A percentile compares a stretch with the other conserved stretches of the same genome.
Conservation (phyloP, 1,284 basidiomycete genomes). For the Puccinia hordei region DNA sequence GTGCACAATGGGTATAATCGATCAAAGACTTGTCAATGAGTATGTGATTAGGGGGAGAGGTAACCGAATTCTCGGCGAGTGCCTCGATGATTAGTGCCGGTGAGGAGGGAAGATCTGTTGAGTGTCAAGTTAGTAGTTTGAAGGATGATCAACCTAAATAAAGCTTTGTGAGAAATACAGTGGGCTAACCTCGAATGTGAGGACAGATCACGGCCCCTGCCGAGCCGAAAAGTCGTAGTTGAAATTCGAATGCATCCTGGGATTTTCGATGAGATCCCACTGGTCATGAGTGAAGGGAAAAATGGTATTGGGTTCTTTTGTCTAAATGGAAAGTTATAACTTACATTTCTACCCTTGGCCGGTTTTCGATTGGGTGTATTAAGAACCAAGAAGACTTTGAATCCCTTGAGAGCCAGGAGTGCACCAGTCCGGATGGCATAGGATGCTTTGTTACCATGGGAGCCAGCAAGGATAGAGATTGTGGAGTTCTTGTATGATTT, state of each 20-base stretch:
- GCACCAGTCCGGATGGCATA: constrained; percentile 43
- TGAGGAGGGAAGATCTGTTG: constrained; percentile 40
- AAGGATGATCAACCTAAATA: not conserved
- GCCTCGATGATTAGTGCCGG: constrained; percentile 46
- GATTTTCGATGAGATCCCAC: not conserved
- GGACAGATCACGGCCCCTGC: not conserved
- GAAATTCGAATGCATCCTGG: constrained; percentile 40
- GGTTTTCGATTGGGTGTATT: constrained; percentile 22
- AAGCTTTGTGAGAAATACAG: not conserved
- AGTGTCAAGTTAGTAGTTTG: not conserved
- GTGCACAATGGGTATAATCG: constrained; percentile 28
- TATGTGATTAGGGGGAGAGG: not conserved
- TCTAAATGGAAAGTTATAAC: not conserved
- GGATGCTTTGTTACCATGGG: constrained; percentile 21
- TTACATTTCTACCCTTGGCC: constrained; percentile 10
- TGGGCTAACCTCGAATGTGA: constrained; percentile 14
- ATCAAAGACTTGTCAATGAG: constrained; percentile 7
- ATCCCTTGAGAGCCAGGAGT: constrained; percentile 39
- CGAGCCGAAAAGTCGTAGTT: constrained; percentile 33
- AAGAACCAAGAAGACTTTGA: constrained; percentile 22
- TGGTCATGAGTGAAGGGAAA: not conserved
- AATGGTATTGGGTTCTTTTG: not conserved
- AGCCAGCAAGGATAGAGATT: constrained; percentile 24
- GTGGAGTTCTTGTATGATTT: constrained; percentile 14
- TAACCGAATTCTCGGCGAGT: constrained; percentile 34